phyloP scores from a whole-genome alignment of 768 basidiomycete species.

The Hygrocybe punicea region DNA sequence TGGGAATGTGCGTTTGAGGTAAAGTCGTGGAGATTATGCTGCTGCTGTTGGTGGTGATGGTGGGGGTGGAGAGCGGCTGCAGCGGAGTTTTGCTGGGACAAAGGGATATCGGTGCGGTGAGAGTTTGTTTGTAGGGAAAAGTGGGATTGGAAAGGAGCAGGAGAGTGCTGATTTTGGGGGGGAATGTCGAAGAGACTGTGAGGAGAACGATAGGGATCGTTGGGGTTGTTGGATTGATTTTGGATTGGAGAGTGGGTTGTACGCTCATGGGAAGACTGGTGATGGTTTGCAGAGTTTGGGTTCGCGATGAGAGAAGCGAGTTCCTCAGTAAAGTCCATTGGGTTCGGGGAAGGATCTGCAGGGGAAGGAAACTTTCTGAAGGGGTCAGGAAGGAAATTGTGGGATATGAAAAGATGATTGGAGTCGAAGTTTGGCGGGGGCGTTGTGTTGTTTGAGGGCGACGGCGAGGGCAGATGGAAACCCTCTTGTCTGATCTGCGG shows the following conservation, averaged over 20 bases:
- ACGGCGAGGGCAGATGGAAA: slow-evolving; percentile 59
- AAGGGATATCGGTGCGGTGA: background rate
- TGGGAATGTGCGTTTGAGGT: slow-evolving; percentile 38
- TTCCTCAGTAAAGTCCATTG: slow-evolving; percentile 65
- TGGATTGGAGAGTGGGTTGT: slow-evolving; percentile 18
- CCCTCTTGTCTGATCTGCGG: slow-evolving; percentile 62
- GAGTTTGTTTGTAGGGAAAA: slow-evolving; percentile 18
- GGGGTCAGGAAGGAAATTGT: slow-evolving; percentile 48
- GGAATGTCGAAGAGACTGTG: slow-evolving; percentile 67
- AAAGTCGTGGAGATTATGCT: slow-evolving; percentile 26
- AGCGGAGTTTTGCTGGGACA: background rate
- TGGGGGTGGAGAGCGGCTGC: slow-evolving; percentile 8
- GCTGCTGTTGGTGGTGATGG: slow-evolving; percentile 37
- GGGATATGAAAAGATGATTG: slow-evolving; percentile 42
- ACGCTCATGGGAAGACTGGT: slow-evolving; percentile 19
- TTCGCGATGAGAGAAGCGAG: slow-evolving; percentile 56
- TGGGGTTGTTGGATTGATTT: slow-evolving; percentile 36
- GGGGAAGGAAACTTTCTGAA: slow-evolving; percentile 51
- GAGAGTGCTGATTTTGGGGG: slow-evolving; percentile 39
- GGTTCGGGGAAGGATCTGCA: slow-evolving; percentile 17
- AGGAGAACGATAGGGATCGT: slow-evolving; percentile 14
- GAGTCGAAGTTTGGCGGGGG: slow-evolving; percentile 29
- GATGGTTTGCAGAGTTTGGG: slow-evolving; percentile 12
- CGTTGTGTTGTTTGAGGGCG: slow-evolving; percentile 28
- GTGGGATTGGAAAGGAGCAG: slow-evolving; percentile 29